phyloP scores from a whole-genome alignment of 345 rosid genomes.

The Noccaea bulbosa region DNA sequence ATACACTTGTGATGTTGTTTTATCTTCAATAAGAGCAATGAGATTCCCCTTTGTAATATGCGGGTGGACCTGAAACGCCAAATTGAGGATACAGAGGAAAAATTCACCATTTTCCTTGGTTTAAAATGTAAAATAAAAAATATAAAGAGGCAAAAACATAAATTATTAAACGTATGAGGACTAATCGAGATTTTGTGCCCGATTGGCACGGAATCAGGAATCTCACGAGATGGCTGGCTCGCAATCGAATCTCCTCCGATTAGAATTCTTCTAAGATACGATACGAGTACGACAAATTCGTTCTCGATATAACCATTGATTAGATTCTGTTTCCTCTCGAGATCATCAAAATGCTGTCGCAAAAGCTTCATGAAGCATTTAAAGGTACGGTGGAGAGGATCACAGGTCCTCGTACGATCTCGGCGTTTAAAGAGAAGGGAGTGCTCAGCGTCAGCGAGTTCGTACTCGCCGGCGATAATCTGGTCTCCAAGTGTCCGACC shows the following conservation, averaged over 20 bases:
- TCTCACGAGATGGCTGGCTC: slow-evolving; percentile 14
- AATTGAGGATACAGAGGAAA: not conserved
- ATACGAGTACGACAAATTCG: not conserved
- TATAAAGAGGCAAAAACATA: not conserved
- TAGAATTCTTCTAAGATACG: slow-evolving; percentile 12
- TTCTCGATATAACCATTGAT: slow-evolving; percentile 2
- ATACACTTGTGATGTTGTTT: not conserved
- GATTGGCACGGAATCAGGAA: slow-evolving; percentile 35
- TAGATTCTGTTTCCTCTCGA: slow-evolving; percentile 1
- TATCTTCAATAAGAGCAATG: slow-evolving; percentile 24
- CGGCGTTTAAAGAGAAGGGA: slow-evolving; percentile 98
- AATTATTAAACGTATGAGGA: slow-evolving; percentile 3
- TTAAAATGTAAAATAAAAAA: not conserved
- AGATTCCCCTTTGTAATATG: slow-evolving; percentile 8
- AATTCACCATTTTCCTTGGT: not conserved
- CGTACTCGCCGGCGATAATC: slow-evolving; percentile 91
- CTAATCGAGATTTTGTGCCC: not conserved
- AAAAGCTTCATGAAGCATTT: slow-evolving; percentile 84
- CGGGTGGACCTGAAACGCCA: not conserved
- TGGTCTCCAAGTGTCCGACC: slow-evolving; percentile 97
- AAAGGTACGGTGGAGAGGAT: slow-evolving; percentile 94
- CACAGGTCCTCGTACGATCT: slow-evolving; percentile 88
- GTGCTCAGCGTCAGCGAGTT: slow-evolving; percentile 95
- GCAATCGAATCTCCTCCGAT: slow-evolving; percentile 28
- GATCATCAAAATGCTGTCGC: slow-evolving; percentile 48